Conservation (phyloP, 2,329 filamentous ascomycete genomes). For the Aspergillus udagawae region DNA sequence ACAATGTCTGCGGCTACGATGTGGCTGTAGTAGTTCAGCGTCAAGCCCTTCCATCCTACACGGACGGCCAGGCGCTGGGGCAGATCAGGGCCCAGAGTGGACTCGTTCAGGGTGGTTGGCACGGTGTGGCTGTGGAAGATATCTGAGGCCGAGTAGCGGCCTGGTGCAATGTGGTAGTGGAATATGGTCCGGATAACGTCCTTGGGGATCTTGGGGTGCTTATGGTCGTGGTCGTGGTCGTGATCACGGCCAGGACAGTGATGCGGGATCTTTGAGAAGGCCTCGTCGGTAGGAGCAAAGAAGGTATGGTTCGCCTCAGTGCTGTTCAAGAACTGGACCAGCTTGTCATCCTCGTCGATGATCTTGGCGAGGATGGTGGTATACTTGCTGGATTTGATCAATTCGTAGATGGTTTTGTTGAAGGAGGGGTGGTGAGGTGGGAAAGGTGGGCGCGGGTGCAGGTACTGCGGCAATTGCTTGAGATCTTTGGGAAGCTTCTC, state of each 20-base stretch:
- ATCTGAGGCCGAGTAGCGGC: conserved; percentile 61
- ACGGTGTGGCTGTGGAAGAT: conserved; percentile 71
- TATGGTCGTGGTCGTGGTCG: neutral
- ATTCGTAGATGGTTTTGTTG: conserved; percentile 73
- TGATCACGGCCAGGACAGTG: conserved; percentile 32
- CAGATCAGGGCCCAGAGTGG: conserved; percentile 56
- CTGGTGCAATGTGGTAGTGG: conserved; percentile 69
- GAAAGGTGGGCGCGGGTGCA: neutral
- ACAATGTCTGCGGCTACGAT: conserved; percentile 69
- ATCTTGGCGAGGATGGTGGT: conserved; percentile 72
- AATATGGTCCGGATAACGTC: conserved; percentile 67
- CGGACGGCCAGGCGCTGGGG: conserved; percentile 70
- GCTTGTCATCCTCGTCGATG: conserved; percentile 67
- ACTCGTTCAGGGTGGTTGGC: conserved; percentile 61
- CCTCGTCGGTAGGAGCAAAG: conserved; percentile 73
- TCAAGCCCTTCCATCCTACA: conserved; percentile 59
- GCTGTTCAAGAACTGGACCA: conserved; percentile 70
- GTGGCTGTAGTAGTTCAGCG: conserved; percentile 72
- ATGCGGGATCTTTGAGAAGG: conserved; percentile 62
- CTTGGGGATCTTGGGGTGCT: conserved; percentile 56
- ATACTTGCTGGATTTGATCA: conserved; percentile 71
- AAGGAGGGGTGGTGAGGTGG: conserved; percentile 39
- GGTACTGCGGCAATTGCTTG: conserved; percentile 1
- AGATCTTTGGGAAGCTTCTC: conserved; percentile 7
- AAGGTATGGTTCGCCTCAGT: conserved; percentile 72